These are phyloP conservation scores for Pisolithus tinctorius DNA, from an alignment of 768 basidiomycete genomes.

Conservation along the genomic window DNA sequence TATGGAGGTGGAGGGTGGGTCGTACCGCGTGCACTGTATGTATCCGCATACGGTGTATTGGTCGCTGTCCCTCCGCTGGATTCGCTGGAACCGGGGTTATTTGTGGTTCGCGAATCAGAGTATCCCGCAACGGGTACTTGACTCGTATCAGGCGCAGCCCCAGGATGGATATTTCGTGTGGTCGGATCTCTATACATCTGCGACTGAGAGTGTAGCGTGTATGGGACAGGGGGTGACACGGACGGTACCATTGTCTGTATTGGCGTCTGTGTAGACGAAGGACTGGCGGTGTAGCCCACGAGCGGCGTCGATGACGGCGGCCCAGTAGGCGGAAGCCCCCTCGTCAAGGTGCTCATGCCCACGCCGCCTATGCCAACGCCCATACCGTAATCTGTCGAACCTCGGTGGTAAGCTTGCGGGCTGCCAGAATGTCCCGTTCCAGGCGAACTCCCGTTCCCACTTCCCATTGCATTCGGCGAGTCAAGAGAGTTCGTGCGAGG, in stretches of 20 bases:
- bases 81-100: neutral
- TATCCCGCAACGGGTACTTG: neutral
- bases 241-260: conserved; percentile 15
- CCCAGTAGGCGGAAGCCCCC: conserved; percentile 10
- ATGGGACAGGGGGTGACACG: conserved; percentile 18
- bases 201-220: conserved; percentile 18
- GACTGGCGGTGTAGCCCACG: conserved; percentile 13
- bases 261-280: conserved; percentile 7
- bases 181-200: conserved; percentile 20
- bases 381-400: conserved; percentile 20
- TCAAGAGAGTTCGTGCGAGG: conserved; percentile 38
- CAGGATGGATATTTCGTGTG: conserved; percentile 7
- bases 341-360: conserved; percentile 7
- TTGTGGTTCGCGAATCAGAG: neutral
- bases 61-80: neutral
- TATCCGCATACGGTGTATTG: neutral
- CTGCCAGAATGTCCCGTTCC: conserved; percentile 54
- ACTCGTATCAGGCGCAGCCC: neutral
- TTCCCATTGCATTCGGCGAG: conserved; percentile 42
- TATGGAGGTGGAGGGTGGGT: neutral
- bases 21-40: neutral
- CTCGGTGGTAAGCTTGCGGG: conserved; percentile 32
- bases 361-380: neutral
- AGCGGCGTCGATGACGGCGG: conserved; percentile 19
- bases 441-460: conserved; percentile 44